phyloP scores from a whole-genome alignment of 2,329 filamentous ascomycete species.

The Aspergillus awamori region DNA sequence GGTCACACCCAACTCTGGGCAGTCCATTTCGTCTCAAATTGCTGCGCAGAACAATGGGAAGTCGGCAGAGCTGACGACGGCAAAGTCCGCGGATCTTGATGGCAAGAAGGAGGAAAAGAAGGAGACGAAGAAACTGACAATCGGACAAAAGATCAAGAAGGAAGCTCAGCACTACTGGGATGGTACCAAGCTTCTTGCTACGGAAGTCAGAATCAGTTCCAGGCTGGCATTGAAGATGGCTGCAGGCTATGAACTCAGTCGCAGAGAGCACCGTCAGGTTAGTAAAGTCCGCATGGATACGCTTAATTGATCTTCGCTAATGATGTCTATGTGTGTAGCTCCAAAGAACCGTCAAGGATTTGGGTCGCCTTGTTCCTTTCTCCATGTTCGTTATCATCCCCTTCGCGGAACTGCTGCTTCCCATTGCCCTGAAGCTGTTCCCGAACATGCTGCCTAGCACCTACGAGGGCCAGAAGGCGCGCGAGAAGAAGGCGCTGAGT shows the following conservation, averaged over 20 bases:
- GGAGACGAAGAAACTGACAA: slow-evolving; percentile 80
- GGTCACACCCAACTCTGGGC: slow-evolving; percentile 42
- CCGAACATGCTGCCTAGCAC: slow-evolving; percentile 97
- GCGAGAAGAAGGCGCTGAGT: slow-evolving; percentile 81
- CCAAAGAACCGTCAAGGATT: slow-evolving; percentile 88
- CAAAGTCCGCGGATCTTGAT: slow-evolving; percentile 57
- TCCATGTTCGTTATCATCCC: slow-evolving; percentile 96
- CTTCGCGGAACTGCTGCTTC: slow-evolving; percentile 89
- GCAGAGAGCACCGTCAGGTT: slow-evolving; percentile 86
- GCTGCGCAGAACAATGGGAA: slow-evolving; percentile 51
- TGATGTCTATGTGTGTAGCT: slow-evolving; percentile 51
- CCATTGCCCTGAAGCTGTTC: slow-evolving; percentile 90
- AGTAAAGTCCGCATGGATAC: slow-evolving; percentile 15
- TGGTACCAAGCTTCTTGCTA: slow-evolving; percentile 89
- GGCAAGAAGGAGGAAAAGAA: slow-evolving; percentile 66
- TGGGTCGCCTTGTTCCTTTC: slow-evolving; percentile 90
- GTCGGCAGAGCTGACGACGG: slow-evolving; percentile 64
- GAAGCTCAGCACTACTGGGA: slow-evolving; percentile 97
- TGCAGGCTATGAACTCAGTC: slow-evolving; percentile 91
- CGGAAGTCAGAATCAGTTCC: slow-evolving; percentile 91
- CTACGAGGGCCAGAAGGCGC: slow-evolving; percentile 88
- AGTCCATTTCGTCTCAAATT: slow-evolving; percentile 50
- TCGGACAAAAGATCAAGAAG: slow-evolving; percentile 93
- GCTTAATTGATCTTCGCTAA: slow-evolving; percentile 1
- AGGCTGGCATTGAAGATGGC: slow-evolving; percentile 95